Evolutionary conservation across 768 basidiomycete species (phyloP), one percentile per base, ranked within the genome.

Genomic region (Vishniacozyma victoriae): DNA sequence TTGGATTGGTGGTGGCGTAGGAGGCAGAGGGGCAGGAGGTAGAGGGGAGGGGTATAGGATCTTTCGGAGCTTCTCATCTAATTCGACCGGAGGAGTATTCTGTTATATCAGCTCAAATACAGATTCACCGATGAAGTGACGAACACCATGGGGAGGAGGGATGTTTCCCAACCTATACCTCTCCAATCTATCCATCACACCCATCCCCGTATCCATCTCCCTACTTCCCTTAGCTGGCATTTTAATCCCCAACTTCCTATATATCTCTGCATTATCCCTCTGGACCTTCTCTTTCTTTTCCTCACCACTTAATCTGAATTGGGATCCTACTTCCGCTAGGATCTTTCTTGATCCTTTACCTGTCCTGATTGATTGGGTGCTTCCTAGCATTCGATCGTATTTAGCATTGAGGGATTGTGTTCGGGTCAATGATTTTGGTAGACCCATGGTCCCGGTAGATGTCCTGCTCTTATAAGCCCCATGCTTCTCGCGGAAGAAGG

Each of bases 371-470:
- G 29, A 33, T 11, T 9, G 18, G 23, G 27, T n/a, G 24, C 6
- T 38, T 14, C 35, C 46, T 9, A 48, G 9, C 20, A 35, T 20
- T 14, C 40, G 18, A 22, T 48, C 41, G 25, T 44, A 48, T 31
- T 39, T 43, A n/a, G 46, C 41, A 35, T 48, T 48, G 20, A 37
- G 42, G 22, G 42, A 50, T 9, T 31, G 15, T 12, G 19, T 12
- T 18, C 33, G 31, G 4, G 31, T 15, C 15, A 4, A 4, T 22
- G 3, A 26, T 26, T 15, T 35, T 4, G 44, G 36, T 35, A 16
- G 22, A 33, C 25, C 20, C 13, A 26, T 19, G 41, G 47, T 16
- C 27, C 9, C 29, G 29, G 6, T 26, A 23, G 20, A 3, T 35
- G 47, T 0, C 35, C 12, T 7, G 47, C 20, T n/a, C n/a, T n/a